Evolutionary conservation across 2,329 filamentous ascomycete genomes (phyloP), one percentile per base, ranked within the genome.

Genomic region (Fusarium succisae): DNA sequence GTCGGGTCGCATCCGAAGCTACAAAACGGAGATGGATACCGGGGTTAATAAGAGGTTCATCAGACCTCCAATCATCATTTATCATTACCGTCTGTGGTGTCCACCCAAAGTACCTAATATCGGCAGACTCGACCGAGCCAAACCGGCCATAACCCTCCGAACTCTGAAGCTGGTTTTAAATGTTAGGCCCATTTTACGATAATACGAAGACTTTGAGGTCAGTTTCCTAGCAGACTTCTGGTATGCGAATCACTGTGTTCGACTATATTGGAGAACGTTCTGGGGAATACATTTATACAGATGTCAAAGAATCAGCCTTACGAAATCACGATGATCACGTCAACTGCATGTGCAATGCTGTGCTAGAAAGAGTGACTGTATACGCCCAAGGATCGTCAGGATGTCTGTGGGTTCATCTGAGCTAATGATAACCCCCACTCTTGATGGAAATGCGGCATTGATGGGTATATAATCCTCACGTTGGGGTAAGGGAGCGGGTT

Each of bases 61-160:
- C 17, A 7, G 9, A 12, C 38, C 59, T 59, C 66, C 67, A 70
- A 70, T 70, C 67, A 70, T 44, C 13, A 37, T 30, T 17, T n/a
- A 14, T 12, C 24, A 35, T 30, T 13, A 14, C 37, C 9, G 30
- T 32, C 15, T 22, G 20, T 7, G 30, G 66, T 70, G 66, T 43
- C 67, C 67, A 70, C 67, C 20, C 20, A 7, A 8, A 24, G n/a
- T n/a, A 8, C 5, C 15, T 35, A 11, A 14, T 13, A 18, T 54
- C 63, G 66, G 41, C 18, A 39, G 20, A 13, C 20, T 61, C 30
- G 18, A 43, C 66, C 63, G 63, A 68, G 9, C 45, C 18, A 30
- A 68, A 17, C n/a, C 66, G 59, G 59, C 13, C 22, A 10, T 41
- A n/a, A 8, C 24, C 37, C 20, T 35, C 67, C 66, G 58, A 70